phyloP scores from a whole-genome alignment of 2,329 filamentous ascomycete genomes.

The Zymoseptoria pseudotritici region DNA sequence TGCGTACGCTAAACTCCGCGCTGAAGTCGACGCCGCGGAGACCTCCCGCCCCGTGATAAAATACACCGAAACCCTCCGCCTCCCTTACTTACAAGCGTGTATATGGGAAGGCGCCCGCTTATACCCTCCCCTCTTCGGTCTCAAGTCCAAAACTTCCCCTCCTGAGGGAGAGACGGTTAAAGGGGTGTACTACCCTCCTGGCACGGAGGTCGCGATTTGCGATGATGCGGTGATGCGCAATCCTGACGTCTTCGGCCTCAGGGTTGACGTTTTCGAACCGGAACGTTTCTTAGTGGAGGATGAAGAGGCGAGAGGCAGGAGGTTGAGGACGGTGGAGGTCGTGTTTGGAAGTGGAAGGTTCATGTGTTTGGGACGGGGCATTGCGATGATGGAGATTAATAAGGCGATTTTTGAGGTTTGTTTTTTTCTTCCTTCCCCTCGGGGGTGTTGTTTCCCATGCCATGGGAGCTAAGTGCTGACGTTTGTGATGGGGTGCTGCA shows the following conservation, averaged over 20 bases:
- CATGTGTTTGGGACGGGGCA: constrained; percentile 13
- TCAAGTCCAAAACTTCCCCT: constrained; percentile 30
- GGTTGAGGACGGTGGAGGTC: constrained; percentile 10
- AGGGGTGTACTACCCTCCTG: constrained; percentile 22
- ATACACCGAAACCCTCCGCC: constrained; percentile 17
- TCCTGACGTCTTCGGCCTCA: constrained; percentile 16
- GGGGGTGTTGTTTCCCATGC: too few relatives aligned
- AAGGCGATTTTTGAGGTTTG: constrained; percentile 1
- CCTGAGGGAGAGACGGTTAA: constrained; percentile 28
- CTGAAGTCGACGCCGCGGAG: constrained; percentile 34
- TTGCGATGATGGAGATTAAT: constrained; percentile 20
- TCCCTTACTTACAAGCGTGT: constrained; percentile 32
- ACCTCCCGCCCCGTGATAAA: constrained; percentile 9
- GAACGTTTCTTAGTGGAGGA: neutral
- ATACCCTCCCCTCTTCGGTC: constrained; percentile 32
- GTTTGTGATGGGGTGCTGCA: too few relatives aligned
- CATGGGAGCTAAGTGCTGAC: too few relatives aligned
- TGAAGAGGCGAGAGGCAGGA: neutral
- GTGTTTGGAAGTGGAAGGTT: constrained; percentile 26
- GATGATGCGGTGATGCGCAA: constrained; percentile 16
- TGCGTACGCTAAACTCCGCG: constrained; percentile 39
- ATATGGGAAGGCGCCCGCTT: constrained; percentile 35
- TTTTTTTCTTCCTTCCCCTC: too few relatives aligned
- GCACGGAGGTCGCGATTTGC: constrained; percentile 19
- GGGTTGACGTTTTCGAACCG: neutral